These are phyloP conservation scores for Ogataea nakhonphanomensis DNA, from an alignment of 805 yeast species.

Conservation along the genomic window DNA sequence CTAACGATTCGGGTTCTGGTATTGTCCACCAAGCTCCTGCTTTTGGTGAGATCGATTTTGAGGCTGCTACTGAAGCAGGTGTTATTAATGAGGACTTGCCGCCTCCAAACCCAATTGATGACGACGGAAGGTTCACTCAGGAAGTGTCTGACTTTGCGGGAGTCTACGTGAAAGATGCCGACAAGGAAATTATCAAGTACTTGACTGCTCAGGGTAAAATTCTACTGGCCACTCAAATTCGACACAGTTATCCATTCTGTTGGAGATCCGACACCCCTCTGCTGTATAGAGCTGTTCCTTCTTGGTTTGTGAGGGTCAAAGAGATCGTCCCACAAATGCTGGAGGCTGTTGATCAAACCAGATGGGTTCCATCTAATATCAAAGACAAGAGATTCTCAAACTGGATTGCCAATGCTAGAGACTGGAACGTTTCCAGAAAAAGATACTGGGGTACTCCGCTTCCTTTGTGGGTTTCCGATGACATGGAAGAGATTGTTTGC, in stretches of 20 bases:
- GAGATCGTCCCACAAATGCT: slow-evolving; percentile 88
- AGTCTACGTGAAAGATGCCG: slow-evolving; percentile 92
- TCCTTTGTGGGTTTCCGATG: slow-evolving; percentile 97
- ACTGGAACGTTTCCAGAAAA: slow-evolving; percentile 98
- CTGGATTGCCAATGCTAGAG: slow-evolving; percentile 99
- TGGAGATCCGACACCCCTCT: slow-evolving; percentile 99
- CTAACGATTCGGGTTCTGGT: slow-evolving; percentile 97
- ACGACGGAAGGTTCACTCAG: slow-evolving; percentile 76
- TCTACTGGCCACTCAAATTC: slow-evolving; percentile 74
- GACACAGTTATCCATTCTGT: slow-evolving; percentile 98
- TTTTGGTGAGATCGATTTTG: slow-evolving; percentile 98
- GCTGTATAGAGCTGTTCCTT: slow-evolving; percentile 93
- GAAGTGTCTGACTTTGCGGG: slow-evolving; percentile 78
- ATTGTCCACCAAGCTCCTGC: slow-evolving; percentile 98
- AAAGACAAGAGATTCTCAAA: slow-evolving; percentile 95
- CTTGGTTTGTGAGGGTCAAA: slow-evolving; percentile 94
- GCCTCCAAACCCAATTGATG: slow-evolving; percentile 96
- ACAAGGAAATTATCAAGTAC: slow-evolving; percentile 80
- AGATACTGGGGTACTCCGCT: slow-evolving; percentile 99
- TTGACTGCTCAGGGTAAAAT: slow-evolving; percentile 76
- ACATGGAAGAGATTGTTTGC: slow-evolving; percentile 88
- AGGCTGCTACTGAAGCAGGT: slow-evolving; percentile 72
- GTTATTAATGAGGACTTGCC: slow-evolving; percentile 61
- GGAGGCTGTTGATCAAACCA: slow-evolving; percentile 76
- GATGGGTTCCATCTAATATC: slow-evolving; percentile 91